Percentiles rank a stretch among this genome's conserved stretches.
phyloP scores from a whole-genome alignment of 345 rosid genomes.

The rapeseed (Brassica napus) region DNA sequence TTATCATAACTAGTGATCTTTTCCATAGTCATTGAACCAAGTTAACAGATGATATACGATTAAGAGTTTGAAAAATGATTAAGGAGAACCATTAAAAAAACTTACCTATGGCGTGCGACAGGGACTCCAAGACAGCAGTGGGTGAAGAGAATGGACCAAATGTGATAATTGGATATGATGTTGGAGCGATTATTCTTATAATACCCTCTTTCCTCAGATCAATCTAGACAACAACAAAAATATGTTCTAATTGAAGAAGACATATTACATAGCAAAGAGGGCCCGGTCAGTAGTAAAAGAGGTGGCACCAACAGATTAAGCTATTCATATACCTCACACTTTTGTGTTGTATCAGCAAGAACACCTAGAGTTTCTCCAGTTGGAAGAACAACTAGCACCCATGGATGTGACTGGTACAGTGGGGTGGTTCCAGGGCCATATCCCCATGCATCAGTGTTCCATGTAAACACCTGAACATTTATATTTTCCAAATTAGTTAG shows the following conservation, averaged over 20 bases:
- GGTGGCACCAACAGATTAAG: background rate
- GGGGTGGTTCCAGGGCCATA: conserved; percentile 85
- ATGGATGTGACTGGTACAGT: conserved; percentile 94
- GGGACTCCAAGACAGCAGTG: conserved; percentile 63
- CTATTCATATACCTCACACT: conserved; percentile 69
- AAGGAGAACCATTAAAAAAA: conserved; percentile 11
- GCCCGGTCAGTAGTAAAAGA: background rate
- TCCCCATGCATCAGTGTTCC: conserved; percentile 95
- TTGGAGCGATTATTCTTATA: conserved; percentile 52
- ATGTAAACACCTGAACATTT: conserved; percentile 66
- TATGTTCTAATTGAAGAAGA: background rate
- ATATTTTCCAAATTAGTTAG: background rate
- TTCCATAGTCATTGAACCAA: background rate
- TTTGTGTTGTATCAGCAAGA: conserved; percentile 84
- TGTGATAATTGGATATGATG: conserved; percentile 75
- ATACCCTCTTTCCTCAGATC: conserved; percentile 69
- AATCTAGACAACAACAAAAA: conserved; percentile 51
- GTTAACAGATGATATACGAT: conserved; percentile 1
- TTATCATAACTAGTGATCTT: background rate
- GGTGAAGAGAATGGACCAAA: conserved; percentile 89
- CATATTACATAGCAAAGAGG: background rate
- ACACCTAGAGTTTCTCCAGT: conserved; percentile 82
- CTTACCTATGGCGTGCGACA: conserved; percentile 82
- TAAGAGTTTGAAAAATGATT: background rate
- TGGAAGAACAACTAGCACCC: conserved; percentile 88